A percentile compares a stretch with the other conserved stretches of the same genome.
phyloP scores from a whole-genome alignment of 2,329 filamentous ascomycete genomes.

The Ophiostoma montium region DNA sequence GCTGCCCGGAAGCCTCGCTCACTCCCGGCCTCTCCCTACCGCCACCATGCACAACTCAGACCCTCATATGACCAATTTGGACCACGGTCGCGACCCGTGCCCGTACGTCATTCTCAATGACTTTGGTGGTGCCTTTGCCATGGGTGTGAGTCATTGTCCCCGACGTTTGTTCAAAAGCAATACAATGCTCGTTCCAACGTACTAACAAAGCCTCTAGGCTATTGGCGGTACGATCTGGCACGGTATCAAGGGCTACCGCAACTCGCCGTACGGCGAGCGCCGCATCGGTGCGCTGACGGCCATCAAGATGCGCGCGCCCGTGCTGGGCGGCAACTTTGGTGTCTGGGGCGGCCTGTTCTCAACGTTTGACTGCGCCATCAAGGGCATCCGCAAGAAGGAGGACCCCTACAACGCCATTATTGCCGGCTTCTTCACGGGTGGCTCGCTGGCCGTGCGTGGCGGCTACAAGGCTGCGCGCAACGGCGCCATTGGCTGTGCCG shows the following conservation, averaged over 20 bases:
- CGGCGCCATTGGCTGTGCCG: conserved; percentile 89
- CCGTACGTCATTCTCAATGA: conserved; percentile 95
- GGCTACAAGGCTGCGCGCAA: conserved; percentile 87
- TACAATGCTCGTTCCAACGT: not conserved
- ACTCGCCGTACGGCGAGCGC: conserved; percentile 82
- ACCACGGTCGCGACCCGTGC: conserved; percentile 94
- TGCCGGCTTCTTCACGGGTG: conserved; percentile 92
- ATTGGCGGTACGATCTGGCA: conserved; percentile 85
- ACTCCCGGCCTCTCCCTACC: not conserved
- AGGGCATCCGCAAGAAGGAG: conserved; percentile 89
- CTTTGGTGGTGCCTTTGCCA: conserved; percentile 60
- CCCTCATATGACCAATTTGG: conserved; percentile 38
- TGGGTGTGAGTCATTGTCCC: conserved; percentile 13
- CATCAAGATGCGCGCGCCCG: conserved; percentile 92
- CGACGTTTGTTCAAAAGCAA: too few relatives aligned
- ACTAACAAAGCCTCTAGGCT: conserved; percentile 36
- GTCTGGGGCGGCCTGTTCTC: conserved; percentile 95
- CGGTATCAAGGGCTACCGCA: conserved; percentile 88
- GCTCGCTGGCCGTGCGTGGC: conserved; percentile 79
- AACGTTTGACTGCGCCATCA: conserved; percentile 92
- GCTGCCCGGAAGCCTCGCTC: not conserved
- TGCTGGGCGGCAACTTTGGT: conserved; percentile 94
- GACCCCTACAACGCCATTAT: conserved; percentile 97
- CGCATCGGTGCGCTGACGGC: conserved; percentile 92
- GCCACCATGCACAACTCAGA: too few relatives aligned